phyloP scores from a whole-genome alignment of 192 early-diverging fungal species.

The Podila epigama region DNA sequence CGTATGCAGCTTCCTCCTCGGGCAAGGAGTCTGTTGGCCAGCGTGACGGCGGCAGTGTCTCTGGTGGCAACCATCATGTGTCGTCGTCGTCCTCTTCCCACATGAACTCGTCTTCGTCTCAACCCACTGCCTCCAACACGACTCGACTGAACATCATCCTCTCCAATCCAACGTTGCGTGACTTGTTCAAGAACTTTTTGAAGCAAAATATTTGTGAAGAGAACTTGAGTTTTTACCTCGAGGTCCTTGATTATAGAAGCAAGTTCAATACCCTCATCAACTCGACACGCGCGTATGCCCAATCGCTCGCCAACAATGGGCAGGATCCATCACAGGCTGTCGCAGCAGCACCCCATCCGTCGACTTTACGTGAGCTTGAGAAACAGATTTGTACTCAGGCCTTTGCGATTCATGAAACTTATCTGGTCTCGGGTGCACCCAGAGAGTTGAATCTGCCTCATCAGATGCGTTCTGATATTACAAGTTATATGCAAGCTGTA shows the following conservation, averaged over 20 bases:
- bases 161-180: slow-evolving; percentile 56
- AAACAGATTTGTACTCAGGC: slow-evolving; percentile 56
- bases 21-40: slow-evolving; percentile 24
- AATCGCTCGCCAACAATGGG: neutral
- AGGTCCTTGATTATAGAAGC: slow-evolving; percentile 60
- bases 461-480: slow-evolving; percentile 56
- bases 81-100: neutral
- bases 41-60: slow-evolving; percentile 7
- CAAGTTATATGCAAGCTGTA: slow-evolving; percentile 54
- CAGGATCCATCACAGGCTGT: neutral
- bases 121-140: slow-evolving; percentile 52
- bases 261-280: slow-evolving; percentile 33
- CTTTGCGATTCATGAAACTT: slow-evolving; percentile 60
- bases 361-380: slow-evolving; percentile 33
- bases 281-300: slow-evolving; percentile 15
- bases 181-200: slow-evolving; percentile 69
- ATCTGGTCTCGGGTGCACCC: slow-evolving; percentile 51
- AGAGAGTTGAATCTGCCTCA: slow-evolving; percentile 63
- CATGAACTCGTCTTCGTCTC: slow-evolving; percentile 13
- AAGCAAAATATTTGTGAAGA: slow-evolving; percentile 76
- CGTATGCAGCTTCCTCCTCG: slow-evolving; percentile 34
- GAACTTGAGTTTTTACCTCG: slow-evolving; percentile 72
- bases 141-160: slow-evolving; percentile 67
- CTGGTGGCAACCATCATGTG: neutral
- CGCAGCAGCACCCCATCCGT: slow-evolving; percentile 42